These are phyloP conservation scores for Rugosomyces carneus DNA, from an alignment of 1,284 basidiomycete genomes.

Conservation along the genomic window DNA sequence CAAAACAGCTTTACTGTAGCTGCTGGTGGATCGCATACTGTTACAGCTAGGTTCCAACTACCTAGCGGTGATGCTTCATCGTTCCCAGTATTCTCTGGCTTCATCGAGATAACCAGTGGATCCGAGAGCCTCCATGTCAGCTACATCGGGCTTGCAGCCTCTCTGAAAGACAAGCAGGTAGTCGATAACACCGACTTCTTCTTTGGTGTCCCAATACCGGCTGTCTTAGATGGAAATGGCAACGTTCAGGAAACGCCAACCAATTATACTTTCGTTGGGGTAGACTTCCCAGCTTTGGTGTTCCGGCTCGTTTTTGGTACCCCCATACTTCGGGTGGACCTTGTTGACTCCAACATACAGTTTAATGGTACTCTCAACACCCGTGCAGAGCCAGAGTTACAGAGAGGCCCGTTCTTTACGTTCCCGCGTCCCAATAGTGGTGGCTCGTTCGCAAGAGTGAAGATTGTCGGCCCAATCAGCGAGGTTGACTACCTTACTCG, in stretches of 20 bases:
- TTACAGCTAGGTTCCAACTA: slow-evolving; percentile 31
- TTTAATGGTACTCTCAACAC: slow-evolving; percentile 26
- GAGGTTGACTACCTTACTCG: slow-evolving; percentile 28
- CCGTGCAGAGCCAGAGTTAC: slow-evolving; percentile 13
- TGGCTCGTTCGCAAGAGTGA: slow-evolving; percentile 29
- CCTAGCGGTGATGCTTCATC: slow-evolving; percentile 40
- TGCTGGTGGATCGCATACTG: slow-evolving; percentile 27
- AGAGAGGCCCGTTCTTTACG: slow-evolving; percentile 23
- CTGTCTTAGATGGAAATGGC: slow-evolving; percentile 35
- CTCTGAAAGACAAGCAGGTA: slow-evolving; percentile 42
- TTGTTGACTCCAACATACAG: slow-evolving; percentile 28
- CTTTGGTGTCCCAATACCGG: slow-evolving; percentile 39
- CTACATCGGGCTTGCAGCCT: slow-evolving; percentile 44
- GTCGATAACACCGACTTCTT: slow-evolving; percentile 43
- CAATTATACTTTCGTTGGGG: slow-evolving; percentile 48
- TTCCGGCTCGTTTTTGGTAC: slow-evolving; percentile 51
- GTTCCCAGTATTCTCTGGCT: slow-evolving; percentile 57
- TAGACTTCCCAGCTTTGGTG: slow-evolving; percentile 39
- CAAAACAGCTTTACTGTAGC: slow-evolving; percentile 28
- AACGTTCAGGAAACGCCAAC: slow-evolving; percentile 30
- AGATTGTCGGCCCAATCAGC: slow-evolving; percentile 27
- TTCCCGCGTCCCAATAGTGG: slow-evolving; percentile 24
- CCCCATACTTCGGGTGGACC: slow-evolving; percentile 35
- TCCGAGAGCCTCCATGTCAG: slow-evolving; percentile 41
- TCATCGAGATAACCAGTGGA: slow-evolving; percentile 42